A percentile compares a stretch with the other conserved stretches of the same genome.
Evolutionary conservation across 805 yeast species (phyloP).

Genomic region (Pichia phayaonensis): DNA sequence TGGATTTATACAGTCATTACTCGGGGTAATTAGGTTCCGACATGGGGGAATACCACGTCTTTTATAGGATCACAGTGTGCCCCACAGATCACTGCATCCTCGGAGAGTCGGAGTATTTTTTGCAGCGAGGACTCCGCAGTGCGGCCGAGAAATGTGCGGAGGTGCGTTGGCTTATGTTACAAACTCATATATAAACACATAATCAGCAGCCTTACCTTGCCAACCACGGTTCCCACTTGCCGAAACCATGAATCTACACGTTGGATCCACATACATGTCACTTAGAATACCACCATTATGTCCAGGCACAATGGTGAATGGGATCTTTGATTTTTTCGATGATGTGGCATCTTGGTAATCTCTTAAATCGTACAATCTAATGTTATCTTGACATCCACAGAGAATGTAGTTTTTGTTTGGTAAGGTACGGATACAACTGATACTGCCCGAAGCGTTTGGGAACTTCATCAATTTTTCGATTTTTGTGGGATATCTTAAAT

Average conservation of each 20-base stretch:
- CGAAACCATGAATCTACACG: slow-evolving; percentile 80
- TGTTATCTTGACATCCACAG: slow-evolving; percentile 87
- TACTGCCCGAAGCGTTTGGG: slow-evolving; percentile 88
- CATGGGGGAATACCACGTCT: neutral
- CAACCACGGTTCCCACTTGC: slow-evolving; percentile 95
- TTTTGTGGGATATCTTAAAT: slow-evolving; percentile 46
- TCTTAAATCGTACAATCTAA: slow-evolving; percentile 70
- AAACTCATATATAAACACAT: slow-evolving; percentile 39
- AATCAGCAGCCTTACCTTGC: slow-evolving; percentile 77
- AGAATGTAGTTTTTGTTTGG: slow-evolving; percentile 74
- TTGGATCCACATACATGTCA: slow-evolving; percentile 72
- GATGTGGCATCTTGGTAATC: slow-evolving; percentile 5
- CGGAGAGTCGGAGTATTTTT: neutral
- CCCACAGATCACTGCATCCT: neutral
- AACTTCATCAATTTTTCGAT: slow-evolving; percentile 56
- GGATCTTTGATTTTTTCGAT: slow-evolving; percentile 39
- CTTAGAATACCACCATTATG: slow-evolving; percentile 91
- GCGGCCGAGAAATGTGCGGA: neutral
- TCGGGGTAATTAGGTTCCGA: neutral
- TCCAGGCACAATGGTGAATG: slow-evolving; percentile 89
- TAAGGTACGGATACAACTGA: slow-evolving; percentile 68
- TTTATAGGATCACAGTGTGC: neutral
- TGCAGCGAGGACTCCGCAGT: neutral
- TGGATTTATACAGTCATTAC: no score
- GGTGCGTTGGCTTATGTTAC: neutral